Conservation (phyloP, 2,329 filamentous ascomycete genomes). For the Neoascochyta sp. region DNA sequence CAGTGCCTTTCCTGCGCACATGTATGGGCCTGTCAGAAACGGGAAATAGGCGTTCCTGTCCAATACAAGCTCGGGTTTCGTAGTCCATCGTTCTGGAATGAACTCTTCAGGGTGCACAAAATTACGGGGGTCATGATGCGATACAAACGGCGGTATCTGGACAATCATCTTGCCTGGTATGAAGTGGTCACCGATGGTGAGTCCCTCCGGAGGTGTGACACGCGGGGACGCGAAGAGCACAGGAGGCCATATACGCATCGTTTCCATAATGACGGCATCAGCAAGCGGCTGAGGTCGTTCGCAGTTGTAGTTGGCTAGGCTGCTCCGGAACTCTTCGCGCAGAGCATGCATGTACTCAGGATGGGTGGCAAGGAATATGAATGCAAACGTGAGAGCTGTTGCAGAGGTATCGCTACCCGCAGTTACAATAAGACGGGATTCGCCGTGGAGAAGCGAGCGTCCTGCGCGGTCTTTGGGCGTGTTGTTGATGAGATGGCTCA, state of each 20-base stretch:
- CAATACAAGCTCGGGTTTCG: conserved; percentile 13
- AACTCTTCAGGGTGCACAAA: conserved; percentile 23
- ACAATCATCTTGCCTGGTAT: conserved; percentile 30
- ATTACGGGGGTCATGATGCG: conserved; percentile 16
- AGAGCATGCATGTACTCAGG: conserved; percentile 14
- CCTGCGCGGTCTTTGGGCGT: conserved; percentile 14
- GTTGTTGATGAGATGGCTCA: conserved; percentile 20
- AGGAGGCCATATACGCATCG: conserved; percentile 26
- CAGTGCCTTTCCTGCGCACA: conserved; percentile 64
- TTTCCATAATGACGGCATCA: conserved; percentile 25
- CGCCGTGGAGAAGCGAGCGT: conserved; percentile 21
- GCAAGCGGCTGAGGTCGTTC: conserved; percentile 12
- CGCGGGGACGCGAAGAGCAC: conserved; percentile 27
- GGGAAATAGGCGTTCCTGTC: conserved; percentile 61
- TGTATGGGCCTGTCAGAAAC: conserved; percentile 63
- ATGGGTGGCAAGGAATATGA: conserved; percentile 34
- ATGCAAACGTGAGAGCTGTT: conserved; percentile 51
- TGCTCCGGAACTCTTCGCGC: conserved; percentile 16
- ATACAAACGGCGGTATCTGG: conserved; percentile 15
- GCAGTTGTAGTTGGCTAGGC: conserved; percentile 8
- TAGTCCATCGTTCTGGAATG: conserved; percentile 24
- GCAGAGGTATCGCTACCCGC: conserved; percentile 47
- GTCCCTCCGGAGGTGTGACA: conserved; percentile 26
- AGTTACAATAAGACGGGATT: conserved; percentile 31
- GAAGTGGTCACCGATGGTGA: conserved; percentile 16